Percentiles rank a stretch among this genome's conserved stretches.
phyloP scores from a whole-genome alignment of 371 early-diverging fungal genomes.

The Mortierella sp. region DNA sequence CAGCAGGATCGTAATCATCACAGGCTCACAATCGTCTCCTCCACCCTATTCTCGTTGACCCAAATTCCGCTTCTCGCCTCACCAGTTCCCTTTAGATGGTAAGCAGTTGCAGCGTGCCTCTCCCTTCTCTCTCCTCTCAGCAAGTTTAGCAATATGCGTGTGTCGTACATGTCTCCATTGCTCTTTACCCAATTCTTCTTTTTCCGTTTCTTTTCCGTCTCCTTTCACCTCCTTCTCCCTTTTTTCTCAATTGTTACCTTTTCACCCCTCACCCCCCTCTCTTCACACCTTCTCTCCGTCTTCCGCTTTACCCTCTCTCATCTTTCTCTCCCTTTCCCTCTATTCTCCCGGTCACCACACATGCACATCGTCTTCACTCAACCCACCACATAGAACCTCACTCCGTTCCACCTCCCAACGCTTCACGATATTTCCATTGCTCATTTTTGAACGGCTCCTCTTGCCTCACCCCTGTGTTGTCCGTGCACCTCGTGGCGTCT shows the following conservation, averaged over 20 bases:
- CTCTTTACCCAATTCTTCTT: background rate
- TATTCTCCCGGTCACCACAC: background rate
- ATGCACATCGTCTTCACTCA: background rate
- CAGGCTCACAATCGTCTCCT: background rate
- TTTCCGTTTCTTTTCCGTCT: background rate
- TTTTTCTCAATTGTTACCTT: background rate
- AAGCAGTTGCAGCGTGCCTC: conserved; percentile 10
- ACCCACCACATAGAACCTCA: background rate
- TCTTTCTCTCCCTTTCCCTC: background rate
- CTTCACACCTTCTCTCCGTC: background rate
- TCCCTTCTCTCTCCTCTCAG: background rate
- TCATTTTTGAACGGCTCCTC: background rate
- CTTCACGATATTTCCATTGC: background rate
- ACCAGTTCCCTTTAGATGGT: background rate
- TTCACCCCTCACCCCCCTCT: background rate
- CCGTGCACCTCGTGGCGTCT: background rate
- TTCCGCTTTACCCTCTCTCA: background rate
- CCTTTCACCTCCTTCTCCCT: background rate
- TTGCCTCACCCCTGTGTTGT: background rate
- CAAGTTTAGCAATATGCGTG: background rate
- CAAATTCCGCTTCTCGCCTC: conserved; percentile 31
- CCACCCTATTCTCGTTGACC: conserved; percentile 29
- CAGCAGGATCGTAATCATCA: conserved; percentile 5
- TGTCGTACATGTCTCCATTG: conserved; percentile 3
- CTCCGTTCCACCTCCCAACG: background rate